phyloP scores from a whole-genome alignment of 1,284 basidiomycete species.

The Sparassis latifolia region DNA sequence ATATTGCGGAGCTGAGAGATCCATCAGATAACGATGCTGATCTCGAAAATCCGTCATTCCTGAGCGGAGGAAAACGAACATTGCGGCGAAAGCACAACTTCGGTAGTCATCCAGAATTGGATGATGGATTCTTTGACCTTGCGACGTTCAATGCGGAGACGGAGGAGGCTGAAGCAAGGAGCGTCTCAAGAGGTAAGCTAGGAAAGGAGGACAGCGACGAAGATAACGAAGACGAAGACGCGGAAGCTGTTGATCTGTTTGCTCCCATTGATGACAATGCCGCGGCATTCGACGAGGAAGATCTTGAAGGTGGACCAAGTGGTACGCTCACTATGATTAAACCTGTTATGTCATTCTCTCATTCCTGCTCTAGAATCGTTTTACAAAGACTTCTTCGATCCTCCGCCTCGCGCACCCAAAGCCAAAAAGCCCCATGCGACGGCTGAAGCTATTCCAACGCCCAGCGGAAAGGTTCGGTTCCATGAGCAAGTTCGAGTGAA shows the following conservation, averaged over 20 bases:
- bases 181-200: conserved; percentile 54
- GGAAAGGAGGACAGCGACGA: conserved; percentile 50
- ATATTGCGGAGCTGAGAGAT: conserved; percentile 20
- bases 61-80: conserved; percentile 18
- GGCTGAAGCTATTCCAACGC: conserved; percentile 6
- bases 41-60: conserved; percentile 26
- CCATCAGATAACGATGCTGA: conserved; percentile 23
- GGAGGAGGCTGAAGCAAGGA: conserved; percentile 71
- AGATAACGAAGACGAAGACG: conserved; percentile 43
- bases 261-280: conserved; percentile 44
- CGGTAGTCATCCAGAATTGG: conserved; percentile 55
- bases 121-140: conserved; percentile 92
- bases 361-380: conserved; percentile 38
- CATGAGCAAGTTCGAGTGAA: conserved; percentile 77
- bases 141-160: conserved; percentile 86
- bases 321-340: conserved; percentile 28
- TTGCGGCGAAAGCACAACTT: conserved; percentile 19
- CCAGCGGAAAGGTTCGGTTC: conserved; percentile 59
- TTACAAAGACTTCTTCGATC: conserved; percentile 73
- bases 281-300: conserved; percentile 34
- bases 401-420: conserved; percentile 31
- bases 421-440: conserved; percentile 11
- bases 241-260: conserved; percentile 63
- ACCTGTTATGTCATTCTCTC: not conserved
- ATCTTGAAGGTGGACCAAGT: conserved; percentile 31